Evolutionary conservation across 2,329 filamentous ascomycete genomes (phyloP).

Genomic region (Thielaviopsis musarum): DNA sequence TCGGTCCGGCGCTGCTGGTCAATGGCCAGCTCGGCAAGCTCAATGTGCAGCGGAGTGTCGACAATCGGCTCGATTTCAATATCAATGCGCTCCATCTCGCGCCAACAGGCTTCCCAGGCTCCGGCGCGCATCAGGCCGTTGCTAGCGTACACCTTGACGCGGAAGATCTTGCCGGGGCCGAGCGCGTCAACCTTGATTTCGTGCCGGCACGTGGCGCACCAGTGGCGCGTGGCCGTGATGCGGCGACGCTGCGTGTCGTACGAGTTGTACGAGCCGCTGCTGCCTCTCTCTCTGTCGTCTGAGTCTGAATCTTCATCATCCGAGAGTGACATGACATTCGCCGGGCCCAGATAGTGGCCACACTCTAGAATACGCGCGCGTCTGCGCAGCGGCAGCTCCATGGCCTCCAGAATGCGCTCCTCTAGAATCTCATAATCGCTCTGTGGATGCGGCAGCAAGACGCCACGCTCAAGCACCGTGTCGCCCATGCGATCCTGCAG

Average conservation of each 20-base stretch:
- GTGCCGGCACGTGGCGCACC: conserved; percentile 38
- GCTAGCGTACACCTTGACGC: conserved; percentile 79
- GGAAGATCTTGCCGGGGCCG: conserved; percentile 43
- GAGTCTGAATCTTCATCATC: conserved; percentile 25
- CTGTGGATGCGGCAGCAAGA: conserved; percentile 62
- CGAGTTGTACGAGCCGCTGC: conserved; percentile 9
- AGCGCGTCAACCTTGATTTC: conserved; percentile 39
- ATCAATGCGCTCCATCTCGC: conserved; percentile 96
- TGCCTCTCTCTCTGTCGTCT: conserved; percentile 15
- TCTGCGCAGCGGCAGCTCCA: conserved; percentile 48
- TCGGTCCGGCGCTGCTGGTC: conserved; percentile 26
- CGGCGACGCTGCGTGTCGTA: conserved; percentile 12
- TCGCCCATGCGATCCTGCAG: conserved; percentile 56
- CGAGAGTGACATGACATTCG: conserved; percentile 29
- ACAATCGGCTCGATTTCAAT: conserved; percentile 73
- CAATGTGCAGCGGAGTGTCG: conserved; percentile 37
- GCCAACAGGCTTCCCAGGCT: conserved; percentile 88
- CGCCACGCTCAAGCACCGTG: conserved; percentile 54
- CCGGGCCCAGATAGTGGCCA: conserved; percentile 55
- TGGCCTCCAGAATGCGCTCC: conserved; percentile 56
- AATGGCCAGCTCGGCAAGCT: conserved; percentile 38
- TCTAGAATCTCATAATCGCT: conserved; percentile 68
- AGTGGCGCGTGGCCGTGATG: conserved; percentile 22
- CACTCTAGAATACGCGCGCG: conserved; percentile 57
- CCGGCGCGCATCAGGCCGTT: conserved; percentile 87